phyloP scores from a whole-genome alignment of 78 protist species.

The Dictyostelium discoideum region dicty_2.7 NC_007089.4:768001-768500 shows the following conservation, averaged over 20 bases:
- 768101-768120: conserved; percentile 33
- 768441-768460: not conserved
- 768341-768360: conserved; percentile 14
- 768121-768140: conserved; percentile 25
- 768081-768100: not conserved
- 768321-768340: conserved; percentile 36
- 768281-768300: not conserved
- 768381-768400: conserved; percentile 31
- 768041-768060: conserved; percentile 50
- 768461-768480: conserved; percentile 4
- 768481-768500: not conserved
- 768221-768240: conserved; percentile 1
- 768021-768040: conserved; percentile 49
- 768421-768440: not conserved
- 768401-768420: conserved; percentile 47
- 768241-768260: not conserved
- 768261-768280: not conserved
- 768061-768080: conserved; percentile 52
- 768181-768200: conserved; percentile 46
- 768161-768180: conserved; percentile 40
- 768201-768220: conserved; percentile 44
- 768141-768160: conserved; percentile 45
- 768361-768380: conserved; percentile 51
- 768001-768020: conserved; percentile 55
- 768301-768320: not conserved